A percentile compares a stretch with the other conserved stretches of the same genome.
Evolutionary conservation across 2,329 filamentous ascomycete genomes (phyloP).

Genomic region (Magnaporthiopsis poae): DNA sequence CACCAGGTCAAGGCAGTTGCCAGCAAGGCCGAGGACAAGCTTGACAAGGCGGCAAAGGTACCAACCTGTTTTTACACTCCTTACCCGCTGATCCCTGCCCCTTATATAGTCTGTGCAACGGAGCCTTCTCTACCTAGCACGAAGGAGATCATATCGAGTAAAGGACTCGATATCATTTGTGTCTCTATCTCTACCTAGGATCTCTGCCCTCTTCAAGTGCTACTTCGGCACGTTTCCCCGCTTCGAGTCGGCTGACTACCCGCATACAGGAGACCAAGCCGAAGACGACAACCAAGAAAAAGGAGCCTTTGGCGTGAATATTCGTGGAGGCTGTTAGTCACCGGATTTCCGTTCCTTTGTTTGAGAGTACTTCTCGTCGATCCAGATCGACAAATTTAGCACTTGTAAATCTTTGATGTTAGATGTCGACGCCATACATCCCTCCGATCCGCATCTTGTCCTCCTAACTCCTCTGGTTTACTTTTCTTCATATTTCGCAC

Average conservation of each 20-base stretch:
- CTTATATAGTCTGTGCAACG: not conserved
- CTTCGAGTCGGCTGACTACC: not conserved
- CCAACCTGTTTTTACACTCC: not conserved
- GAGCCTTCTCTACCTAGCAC: no score
- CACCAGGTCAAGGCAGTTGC: conserved; percentile 21
- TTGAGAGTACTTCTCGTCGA: not conserved
- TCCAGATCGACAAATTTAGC: not conserved
- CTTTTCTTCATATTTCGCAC: no score
- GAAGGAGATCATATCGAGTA: no score
- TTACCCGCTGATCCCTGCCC: not conserved
- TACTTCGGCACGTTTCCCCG: no score
- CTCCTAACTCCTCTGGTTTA: no score
- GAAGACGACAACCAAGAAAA: not conserved
- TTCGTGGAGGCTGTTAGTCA: not conserved
- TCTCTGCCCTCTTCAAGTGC: no score
- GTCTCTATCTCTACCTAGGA: no score
- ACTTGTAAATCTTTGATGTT: no score
- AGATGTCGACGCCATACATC: no score
- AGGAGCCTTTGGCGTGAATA: not conserved
- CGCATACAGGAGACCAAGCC: not conserved
- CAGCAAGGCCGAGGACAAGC: conserved; percentile 5
- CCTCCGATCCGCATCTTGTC: no score
- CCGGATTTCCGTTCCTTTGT: not conserved
- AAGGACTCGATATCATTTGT: no score
- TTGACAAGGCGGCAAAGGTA: conserved; percentile 4